Evolutionary conservation across 2,329 filamentous ascomycete genomes (phyloP).

Genomic region (Aureobasidium sp.): DNA sequence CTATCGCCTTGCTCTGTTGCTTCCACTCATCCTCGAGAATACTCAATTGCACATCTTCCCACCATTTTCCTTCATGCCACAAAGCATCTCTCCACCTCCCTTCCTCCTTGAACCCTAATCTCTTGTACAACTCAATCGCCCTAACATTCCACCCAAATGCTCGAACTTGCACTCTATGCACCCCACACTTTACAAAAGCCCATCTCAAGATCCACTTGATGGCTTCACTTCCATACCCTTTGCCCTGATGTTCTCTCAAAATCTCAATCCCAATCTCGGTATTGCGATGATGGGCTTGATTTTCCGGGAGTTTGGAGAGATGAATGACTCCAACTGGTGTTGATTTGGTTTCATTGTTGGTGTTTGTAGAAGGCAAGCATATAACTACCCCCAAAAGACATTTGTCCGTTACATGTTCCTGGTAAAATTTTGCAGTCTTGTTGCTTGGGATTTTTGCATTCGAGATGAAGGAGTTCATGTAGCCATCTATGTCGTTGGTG

Average conservation of each 20-base stretch:
- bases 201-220: background rate
- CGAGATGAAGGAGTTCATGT: background rate
- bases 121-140: background rate
- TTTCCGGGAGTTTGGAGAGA: background rate
- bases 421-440: background rate
- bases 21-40: background rate
- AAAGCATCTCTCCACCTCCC: background rate
- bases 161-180: background rate
- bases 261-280: background rate
- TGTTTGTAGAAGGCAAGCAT: background rate
- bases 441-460: background rate
- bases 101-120: background rate
- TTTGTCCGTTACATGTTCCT: background rate
- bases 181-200: background rate
- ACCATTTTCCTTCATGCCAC: background rate
- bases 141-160: background rate
- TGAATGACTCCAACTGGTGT: background rate
- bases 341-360: background rate
- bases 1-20: background rate
- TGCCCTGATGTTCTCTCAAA: background rate
- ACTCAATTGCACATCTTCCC: background rate
- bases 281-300: background rate
- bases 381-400: background rate
- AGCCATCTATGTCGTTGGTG: background rate
- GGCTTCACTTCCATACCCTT: background rate